Conservation (phyloP, 228 moss, liverwort and hornwort genomes). For the Sphagnum magellanicum region DNA sequence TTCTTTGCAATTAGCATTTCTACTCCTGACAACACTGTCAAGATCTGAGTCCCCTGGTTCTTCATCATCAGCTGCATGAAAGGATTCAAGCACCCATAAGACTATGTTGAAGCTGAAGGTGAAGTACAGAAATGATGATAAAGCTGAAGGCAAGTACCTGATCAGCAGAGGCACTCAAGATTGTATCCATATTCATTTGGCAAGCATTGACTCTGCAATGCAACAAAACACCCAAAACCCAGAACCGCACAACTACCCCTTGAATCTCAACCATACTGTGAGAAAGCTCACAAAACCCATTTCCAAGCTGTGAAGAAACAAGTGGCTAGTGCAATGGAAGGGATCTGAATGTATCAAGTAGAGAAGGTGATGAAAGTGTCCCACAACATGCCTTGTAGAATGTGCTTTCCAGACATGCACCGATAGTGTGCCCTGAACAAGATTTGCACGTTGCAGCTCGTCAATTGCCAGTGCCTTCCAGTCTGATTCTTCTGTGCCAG, state of each 20-base stretch:
- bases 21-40: too few relatives aligned
- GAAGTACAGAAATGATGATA: too few relatives aligned
- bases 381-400: conserved; percentile 38
- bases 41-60: too few relatives aligned
- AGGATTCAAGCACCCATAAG: too few relatives aligned
- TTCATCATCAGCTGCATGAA: too few relatives aligned
- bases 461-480: conserved; percentile 35
- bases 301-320: not conserved
- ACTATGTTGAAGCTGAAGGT: too few relatives aligned
- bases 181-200: conserved; percentile 68
- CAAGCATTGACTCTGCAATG: conserved; percentile 75
- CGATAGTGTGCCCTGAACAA: conserved; percentile 38
- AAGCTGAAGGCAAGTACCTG: conserved; percentile 28
- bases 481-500: conserved; percentile 11
- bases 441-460: conserved; percentile 44
- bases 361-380: not conserved
- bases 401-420: conserved; percentile 68
- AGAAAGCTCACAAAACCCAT: too few relatives aligned
- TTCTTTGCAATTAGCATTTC: not conserved
- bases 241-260: too few relatives aligned
- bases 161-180: conserved; percentile 83
- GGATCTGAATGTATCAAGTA: not conserved
- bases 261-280: too few relatives aligned
- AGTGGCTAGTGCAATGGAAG: not conserved
- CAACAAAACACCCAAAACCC: conserved; percentile 7